These are phyloP conservation scores for Dendrostoma leiphaemia DNA, from an alignment of 2,329 filamentous ascomycete genomes.

Conservation along the genomic window DNA sequence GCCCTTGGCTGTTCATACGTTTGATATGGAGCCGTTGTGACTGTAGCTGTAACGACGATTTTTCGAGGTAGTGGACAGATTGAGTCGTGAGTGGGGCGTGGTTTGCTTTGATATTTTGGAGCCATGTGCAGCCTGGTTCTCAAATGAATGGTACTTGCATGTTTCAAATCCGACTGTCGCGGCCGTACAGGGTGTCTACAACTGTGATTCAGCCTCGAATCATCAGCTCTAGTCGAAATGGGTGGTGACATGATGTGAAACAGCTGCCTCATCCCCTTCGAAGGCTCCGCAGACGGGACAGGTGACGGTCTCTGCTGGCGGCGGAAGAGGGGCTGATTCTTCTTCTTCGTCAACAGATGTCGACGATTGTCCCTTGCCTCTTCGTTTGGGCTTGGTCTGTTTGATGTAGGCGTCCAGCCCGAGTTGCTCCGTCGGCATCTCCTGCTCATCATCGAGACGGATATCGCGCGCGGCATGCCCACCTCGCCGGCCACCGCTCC, in stretches of 20 bases:
- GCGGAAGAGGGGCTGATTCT: conserved; percentile 5
- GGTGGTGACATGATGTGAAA: conserved; percentile 63
- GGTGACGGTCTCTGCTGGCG: conserved; percentile 27
- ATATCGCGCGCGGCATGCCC: conserved; percentile 24
- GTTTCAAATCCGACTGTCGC: not conserved
- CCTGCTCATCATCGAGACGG: conserved; percentile 30
- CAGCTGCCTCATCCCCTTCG: conserved; percentile 66
- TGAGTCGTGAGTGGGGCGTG: too few relatives aligned
- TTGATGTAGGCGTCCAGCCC: conserved; percentile 51
- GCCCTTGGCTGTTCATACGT: conserved; percentile 8
- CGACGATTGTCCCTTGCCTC: conserved; percentile 23
- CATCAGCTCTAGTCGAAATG: conserved; percentile 45
- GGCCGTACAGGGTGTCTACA: not conserved
- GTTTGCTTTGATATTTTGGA: too few relatives aligned
- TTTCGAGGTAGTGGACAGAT: too few relatives aligned
- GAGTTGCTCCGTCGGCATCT: conserved; percentile 40
- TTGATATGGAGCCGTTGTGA: too few relatives aligned
- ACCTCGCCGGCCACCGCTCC: conserved; percentile 16
- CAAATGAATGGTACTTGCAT: too few relatives aligned
- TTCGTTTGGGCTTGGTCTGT: conserved; percentile 30
- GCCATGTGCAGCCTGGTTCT: too few relatives aligned
- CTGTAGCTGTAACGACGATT: too few relatives aligned
- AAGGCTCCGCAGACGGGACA: conserved; percentile 68
- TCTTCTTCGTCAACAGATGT: not conserved
- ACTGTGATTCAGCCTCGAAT: too few relatives aligned